Conservation (phyloP, 2,329 filamentous ascomycete species). For the Monilinia laxa region DNA sequence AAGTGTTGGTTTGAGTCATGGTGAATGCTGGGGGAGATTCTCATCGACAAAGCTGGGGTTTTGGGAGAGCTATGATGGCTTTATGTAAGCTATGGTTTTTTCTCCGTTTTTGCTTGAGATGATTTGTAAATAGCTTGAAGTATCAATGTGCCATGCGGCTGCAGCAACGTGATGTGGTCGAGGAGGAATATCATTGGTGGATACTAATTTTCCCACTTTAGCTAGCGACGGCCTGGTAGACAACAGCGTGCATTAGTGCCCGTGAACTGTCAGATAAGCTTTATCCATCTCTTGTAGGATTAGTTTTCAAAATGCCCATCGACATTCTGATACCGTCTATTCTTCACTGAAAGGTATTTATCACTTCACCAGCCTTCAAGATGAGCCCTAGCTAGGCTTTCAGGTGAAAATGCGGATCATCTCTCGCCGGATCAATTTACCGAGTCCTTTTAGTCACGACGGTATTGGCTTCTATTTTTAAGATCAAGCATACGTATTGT, state of each 20-base stretch:
- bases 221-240: background rate
- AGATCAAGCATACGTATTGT: background rate
- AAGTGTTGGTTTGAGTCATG: constrained; percentile 36
- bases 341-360: background rate
- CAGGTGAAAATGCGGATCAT: background rate
- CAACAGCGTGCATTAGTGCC: constrained; percentile 4
- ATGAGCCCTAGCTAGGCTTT: background rate
- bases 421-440: background rate
- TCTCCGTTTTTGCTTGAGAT: background rate
- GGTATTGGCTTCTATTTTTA: background rate
- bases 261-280: background rate
- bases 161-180: background rate
- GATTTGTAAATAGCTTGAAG: background rate
- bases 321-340: background rate
- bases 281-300: background rate
- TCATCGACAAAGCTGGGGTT: background rate
- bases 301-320: background rate
- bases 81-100: background rate
- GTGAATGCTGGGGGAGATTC: background rate
- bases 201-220: constrained; percentile 6
- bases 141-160: background rate
- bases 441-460: background rate
- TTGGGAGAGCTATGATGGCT: background rate
- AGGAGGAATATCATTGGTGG: constrained; percentile 3
- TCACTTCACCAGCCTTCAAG: background rate